Conservation (phyloP, 352 stramenopile species). For the Globisporangium iwayamae region DNA sequence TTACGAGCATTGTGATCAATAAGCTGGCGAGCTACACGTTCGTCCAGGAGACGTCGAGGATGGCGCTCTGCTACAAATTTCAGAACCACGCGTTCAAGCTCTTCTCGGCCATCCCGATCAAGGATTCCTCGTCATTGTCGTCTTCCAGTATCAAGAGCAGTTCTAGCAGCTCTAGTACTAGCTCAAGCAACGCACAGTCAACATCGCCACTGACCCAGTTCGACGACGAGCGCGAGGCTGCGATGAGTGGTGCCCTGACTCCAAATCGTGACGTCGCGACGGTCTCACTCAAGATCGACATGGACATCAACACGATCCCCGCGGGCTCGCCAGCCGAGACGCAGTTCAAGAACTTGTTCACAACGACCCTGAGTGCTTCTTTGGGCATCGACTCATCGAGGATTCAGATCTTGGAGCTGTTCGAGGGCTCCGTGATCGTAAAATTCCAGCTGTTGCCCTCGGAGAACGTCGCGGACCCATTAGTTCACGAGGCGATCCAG, state of each 20-base stretch:
- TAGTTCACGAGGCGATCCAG: constrained; percentile 41
- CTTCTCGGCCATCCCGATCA: constrained; percentile 37
- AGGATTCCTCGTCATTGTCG: constrained; percentile 23
- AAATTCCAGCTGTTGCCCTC: constrained; percentile 57
- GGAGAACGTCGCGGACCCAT: constrained; percentile 37
- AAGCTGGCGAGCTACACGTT: constrained; percentile 42
- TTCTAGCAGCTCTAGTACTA: constrained; percentile 3
- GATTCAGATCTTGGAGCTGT: constrained; percentile 47
- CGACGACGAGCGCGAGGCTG: constrained; percentile 29
- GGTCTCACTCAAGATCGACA: constrained; percentile 48
- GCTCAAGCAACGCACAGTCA: neutral
- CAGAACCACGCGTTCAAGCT: constrained; percentile 47
- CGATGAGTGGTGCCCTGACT: constrained; percentile 30
- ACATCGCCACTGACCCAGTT: constrained; percentile 13
- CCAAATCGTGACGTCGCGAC: constrained; percentile 48
- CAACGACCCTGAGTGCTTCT: constrained; percentile 26
- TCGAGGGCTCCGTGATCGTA: constrained; percentile 61
- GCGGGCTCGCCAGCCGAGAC: constrained; percentile 43
- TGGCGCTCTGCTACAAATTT: constrained; percentile 66
- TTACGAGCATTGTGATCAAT: constrained; percentile 30
- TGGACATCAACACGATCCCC: constrained; percentile 53
- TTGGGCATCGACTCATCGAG: constrained; percentile 45
- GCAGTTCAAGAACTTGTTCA: constrained; percentile 47
- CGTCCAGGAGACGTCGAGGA: constrained; percentile 25
- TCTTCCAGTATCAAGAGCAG: constrained; percentile 3